A percentile compares a stretch with the other conserved stretches of the same genome.
phyloP scores from a whole-genome alignment of 495 filamentous ascomycete genomes.

The Penicillium canariense region DNA sequence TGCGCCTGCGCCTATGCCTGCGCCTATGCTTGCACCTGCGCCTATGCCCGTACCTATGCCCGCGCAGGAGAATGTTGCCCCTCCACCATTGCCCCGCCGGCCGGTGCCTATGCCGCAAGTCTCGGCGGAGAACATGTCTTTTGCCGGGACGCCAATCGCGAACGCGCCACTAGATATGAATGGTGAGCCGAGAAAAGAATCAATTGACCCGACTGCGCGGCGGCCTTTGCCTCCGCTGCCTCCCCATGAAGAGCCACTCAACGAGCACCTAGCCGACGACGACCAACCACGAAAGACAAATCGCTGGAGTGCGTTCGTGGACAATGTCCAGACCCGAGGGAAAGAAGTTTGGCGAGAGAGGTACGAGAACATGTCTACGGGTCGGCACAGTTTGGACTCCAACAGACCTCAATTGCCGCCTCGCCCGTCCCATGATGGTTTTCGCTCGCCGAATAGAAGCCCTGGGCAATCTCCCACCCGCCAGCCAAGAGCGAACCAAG shows the following conservation, averaged over 20 bases:
- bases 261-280: slow-evolving; percentile 5
- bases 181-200: neutral
- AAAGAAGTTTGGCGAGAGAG: slow-evolving; percentile 26
- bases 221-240: slow-evolving; percentile 35
- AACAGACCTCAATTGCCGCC: slow-evolving; percentile 34
- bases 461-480: slow-evolving; percentile 32
- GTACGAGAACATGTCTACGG: slow-evolving; percentile 20
- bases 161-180: slow-evolving; percentile 3
- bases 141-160: slow-evolving; percentile 15
- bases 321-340: slow-evolving; percentile 22
- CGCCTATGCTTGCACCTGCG: neutral
- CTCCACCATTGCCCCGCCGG: slow-evolving; percentile 18
- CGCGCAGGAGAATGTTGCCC: slow-evolving; percentile 15
- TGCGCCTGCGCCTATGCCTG: neutral
- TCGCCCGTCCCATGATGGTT: slow-evolving; percentile 26
- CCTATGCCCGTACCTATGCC: slow-evolving; percentile 1
- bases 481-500: neutral
- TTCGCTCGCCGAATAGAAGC: slow-evolving; percentile 24
- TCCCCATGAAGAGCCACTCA: slow-evolving; percentile 23
- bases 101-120: slow-evolving; percentile 18
- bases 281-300: slow-evolving; percentile 21
- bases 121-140: slow-evolving; percentile 27
- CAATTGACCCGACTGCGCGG: slow-evolving; percentile 3
- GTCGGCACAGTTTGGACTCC: slow-evolving; percentile 38
- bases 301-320: slow-evolving; percentile 37